A percentile compares a stretch with the other conserved stretches of the same genome.
Conservation (phyloP, 2,329 filamentous ascomycete genomes). For the Tolypocladium pustulatum region DNA sequence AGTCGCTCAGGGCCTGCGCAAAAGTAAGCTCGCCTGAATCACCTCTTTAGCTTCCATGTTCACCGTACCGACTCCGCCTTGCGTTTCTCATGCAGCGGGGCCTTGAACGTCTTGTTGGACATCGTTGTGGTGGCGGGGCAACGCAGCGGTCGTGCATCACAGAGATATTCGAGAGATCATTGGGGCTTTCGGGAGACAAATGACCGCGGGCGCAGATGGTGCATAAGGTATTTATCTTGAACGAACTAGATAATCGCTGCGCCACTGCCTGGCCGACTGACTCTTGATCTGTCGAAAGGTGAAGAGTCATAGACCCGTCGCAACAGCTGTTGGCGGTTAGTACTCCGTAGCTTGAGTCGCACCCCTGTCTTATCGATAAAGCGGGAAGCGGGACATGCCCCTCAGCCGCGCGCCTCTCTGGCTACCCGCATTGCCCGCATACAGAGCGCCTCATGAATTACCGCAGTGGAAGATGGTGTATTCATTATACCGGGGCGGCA, state of each 20-base stretch:
- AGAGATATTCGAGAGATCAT: conserved; percentile 18
- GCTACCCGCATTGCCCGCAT: not conserved
- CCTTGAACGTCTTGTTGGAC: conserved; percentile 46
- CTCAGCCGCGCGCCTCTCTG: not conserved
- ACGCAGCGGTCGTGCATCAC: conserved; percentile 9
- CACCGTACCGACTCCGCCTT: conserved; percentile 70
- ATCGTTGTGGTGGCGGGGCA: conserved; percentile 27
- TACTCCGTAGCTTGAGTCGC: too few species aligned
- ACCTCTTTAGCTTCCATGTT: not conserved
- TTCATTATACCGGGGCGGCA: too few species aligned
- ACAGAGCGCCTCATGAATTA: not conserved
- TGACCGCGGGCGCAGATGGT: too few species aligned
- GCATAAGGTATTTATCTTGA: not conserved
- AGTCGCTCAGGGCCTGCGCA: conserved; percentile 69
- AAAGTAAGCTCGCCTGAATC: conserved; percentile 2
- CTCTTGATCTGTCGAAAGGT: not conserved
- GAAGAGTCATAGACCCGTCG: conserved; percentile 2
- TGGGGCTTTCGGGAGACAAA: conserved; percentile 5
- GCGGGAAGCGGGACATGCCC: not conserved
- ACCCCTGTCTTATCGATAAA: conserved; percentile 6
- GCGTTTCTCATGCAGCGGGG: conserved; percentile 66
- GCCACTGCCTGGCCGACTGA: conserved; percentile 5
- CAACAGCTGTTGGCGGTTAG: not conserved
- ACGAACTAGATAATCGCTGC: not conserved
- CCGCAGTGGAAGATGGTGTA: too few species aligned